Percentiles rank a stretch among this genome's conserved stretches.
These are phyloP conservation scores for Haplosporangium sp. DNA, from an alignment of 371 early-diverging fungal genomes.

Conservation along the genomic window DNA sequence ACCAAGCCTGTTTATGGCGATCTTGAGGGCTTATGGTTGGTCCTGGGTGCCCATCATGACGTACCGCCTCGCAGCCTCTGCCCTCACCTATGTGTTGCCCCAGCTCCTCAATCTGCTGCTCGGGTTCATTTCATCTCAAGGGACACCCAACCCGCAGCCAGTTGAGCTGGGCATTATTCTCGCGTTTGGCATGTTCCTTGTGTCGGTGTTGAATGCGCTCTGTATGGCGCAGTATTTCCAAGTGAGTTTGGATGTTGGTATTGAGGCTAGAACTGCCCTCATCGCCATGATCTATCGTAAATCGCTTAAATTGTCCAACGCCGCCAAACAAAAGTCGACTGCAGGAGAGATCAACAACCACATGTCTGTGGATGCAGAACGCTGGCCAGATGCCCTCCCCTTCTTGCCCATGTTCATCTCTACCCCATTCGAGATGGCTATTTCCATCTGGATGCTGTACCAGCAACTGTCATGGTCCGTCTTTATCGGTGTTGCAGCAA, in stretches of 20 bases:
- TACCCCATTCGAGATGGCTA: conserved; percentile 57
- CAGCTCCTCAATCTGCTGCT: conserved; percentile 33
- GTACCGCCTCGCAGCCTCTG: conserved; percentile 30
- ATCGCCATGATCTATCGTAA: conserved; percentile 91
- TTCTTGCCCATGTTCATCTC: conserved; percentile 58
- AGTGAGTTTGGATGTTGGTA: conserved; percentile 14
- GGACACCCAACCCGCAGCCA: conserved; percentile 12
- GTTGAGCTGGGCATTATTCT: conserved; percentile 28
- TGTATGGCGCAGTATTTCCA: conserved; percentile 29
- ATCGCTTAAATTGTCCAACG: conserved; percentile 80
- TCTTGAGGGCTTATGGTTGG: conserved; percentile 31
- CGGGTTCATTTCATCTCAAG: conserved; percentile 20
- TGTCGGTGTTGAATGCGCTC: conserved; percentile 18
- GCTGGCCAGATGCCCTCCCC: conserved; percentile 37
- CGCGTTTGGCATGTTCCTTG: conserved; percentile 34
- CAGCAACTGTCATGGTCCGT: conserved; percentile 65
- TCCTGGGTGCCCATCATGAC: conserved; percentile 33
- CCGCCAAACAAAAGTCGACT: conserved; percentile 84
- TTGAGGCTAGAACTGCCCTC: conserved; percentile 76
- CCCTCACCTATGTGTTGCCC: conserved; percentile 43
- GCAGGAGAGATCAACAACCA: conserved; percentile 81
- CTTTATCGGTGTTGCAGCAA: conserved; percentile 61
- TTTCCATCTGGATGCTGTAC: conserved; percentile 63
- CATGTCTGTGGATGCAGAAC: conserved; percentile 65
- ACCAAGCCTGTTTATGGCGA: conserved; percentile 31